A percentile compares a stretch with the other conserved stretches of the same genome.
Evolutionary conservation across 495 filamentous ascomycete genomes (phyloP).

Genomic region (Neurospora pannonica): DNA sequence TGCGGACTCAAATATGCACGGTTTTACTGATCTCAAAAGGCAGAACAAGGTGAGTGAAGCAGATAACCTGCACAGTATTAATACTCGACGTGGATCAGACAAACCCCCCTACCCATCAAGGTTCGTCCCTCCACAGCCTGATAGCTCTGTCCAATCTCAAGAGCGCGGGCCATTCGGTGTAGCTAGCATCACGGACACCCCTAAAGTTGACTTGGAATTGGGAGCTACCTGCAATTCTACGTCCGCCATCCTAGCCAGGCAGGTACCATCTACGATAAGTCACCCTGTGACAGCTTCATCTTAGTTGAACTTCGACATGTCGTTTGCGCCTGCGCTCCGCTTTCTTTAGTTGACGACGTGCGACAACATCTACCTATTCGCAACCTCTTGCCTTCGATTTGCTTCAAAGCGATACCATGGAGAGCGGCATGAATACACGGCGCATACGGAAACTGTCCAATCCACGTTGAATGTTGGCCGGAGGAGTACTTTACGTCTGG

Average conservation of each 20-base stretch:
- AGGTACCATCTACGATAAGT: neutral
- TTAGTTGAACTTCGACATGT: neutral
- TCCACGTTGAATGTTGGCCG: neutral
- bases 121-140: neutral
- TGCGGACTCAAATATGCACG: neutral
- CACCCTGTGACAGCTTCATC: neutral
- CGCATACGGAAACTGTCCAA: neutral
- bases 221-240: neutral
- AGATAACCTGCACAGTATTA: neutral
- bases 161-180: neutral
- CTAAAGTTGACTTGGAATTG: neutral
- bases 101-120: neutral
- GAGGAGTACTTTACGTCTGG: neutral
- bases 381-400: neutral
- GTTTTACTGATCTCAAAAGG: neutral
- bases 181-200: neutral
- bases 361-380: neutral
- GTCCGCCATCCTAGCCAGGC: neutral
- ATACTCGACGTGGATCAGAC: neutral
- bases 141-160: neutral
- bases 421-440: neutral
- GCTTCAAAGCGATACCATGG: neutral
- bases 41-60: neutral
- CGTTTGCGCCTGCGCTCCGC: neutral
- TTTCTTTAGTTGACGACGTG: neutral